These are phyloP conservation scores for Rhododendron ferrugineum DNA, from an alignment of 148 eudicot genomes.

Conservation along the genomic window DNA sequence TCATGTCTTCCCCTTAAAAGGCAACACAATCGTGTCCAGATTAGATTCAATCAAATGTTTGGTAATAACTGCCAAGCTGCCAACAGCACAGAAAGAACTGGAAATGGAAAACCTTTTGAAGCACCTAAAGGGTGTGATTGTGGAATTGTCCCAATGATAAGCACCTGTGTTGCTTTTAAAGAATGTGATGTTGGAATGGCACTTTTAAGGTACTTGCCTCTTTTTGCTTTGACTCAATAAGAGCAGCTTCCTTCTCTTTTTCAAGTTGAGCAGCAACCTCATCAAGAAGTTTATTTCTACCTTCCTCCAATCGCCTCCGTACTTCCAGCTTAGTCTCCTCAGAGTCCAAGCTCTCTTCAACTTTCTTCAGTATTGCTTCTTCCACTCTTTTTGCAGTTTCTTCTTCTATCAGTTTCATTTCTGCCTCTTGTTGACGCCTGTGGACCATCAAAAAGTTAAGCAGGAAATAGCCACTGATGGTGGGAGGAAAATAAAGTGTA, in stretches of 20 bases:
- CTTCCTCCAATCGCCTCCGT: conserved; percentile 60
- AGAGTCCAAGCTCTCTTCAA: conserved; percentile 63
- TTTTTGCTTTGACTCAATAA: conserved; percentile 55
- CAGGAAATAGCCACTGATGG: conserved; percentile 9
- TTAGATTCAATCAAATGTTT: background rate
- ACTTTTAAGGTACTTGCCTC: conserved; percentile 48
- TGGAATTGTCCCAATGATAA: background rate
- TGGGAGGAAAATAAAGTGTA: conserved; percentile 8
- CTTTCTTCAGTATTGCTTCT: conserved; percentile 63
- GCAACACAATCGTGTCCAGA: background rate
- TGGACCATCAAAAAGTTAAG: conserved; percentile 26
- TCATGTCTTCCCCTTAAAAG: too few species aligned
- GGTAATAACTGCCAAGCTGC: background rate
- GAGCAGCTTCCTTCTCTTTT: conserved; percentile 69
- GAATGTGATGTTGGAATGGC: background rate
- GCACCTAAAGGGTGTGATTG: background rate
- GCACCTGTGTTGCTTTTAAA: background rate
- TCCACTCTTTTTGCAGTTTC: conserved; percentile 89
- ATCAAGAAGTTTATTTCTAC: conserved; percentile 60
- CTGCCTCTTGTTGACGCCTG: conserved; percentile 96
- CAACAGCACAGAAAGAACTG: background rate
- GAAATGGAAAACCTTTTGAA: background rate
- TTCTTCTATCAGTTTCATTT: conserved; percentile 72
- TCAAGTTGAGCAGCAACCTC: conserved; percentile 85
- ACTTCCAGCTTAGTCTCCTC: conserved; percentile 68